A percentile compares a stretch with the other conserved stretches of the same genome.
Conservation (phyloP, 106 monocot species). For the Ottelia alismoides region DNA sequence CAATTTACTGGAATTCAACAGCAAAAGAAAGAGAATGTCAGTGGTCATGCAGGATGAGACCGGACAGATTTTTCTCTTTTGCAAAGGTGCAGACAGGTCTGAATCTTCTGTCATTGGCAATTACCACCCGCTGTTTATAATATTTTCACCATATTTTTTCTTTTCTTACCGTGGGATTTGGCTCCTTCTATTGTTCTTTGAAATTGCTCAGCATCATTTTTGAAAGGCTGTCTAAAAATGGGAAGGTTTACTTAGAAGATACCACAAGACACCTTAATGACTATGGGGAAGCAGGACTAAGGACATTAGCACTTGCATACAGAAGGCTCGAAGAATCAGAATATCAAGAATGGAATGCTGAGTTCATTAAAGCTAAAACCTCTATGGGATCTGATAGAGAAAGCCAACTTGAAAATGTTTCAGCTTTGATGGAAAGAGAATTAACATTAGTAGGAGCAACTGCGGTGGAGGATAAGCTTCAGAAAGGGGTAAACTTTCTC, state of each 20-base stretch:
- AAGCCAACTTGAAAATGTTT: constrained; percentile 47
- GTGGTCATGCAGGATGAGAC: constrained; percentile 59
- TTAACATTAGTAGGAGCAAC: constrained; percentile 88
- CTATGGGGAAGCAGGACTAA: constrained; percentile 83
- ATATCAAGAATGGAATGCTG: constrained; percentile 71
- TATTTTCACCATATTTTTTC: too few relatives aligned
- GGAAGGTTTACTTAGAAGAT: constrained; percentile 53
- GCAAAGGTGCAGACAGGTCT: constrained; percentile 87
- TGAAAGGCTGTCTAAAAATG: constrained; percentile 77
- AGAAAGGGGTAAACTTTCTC: constrained; percentile 61
- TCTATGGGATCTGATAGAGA: constrained; percentile 80
- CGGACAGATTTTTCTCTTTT: constrained; percentile 69
- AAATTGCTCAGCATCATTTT: constrained; percentile 54
- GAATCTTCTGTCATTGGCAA: background rate
- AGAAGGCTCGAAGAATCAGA: constrained; percentile 76
- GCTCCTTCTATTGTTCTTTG: too few relatives aligned
- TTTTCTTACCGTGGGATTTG: too few relatives aligned
- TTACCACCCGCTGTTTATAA: too few relatives aligned
- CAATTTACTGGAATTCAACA: constrained; percentile 87
- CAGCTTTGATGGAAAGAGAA: constrained; percentile 76
- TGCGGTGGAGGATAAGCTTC: constrained; percentile 94
- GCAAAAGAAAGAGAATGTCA: constrained; percentile 91
- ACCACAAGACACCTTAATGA: constrained; percentile 73
- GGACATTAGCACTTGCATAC: constrained; percentile 78
- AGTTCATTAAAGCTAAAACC: constrained; percentile 84